Evolutionary conservation across 306 rosid genomes (phyloP).

Genomic region (Boehmeria nivea): DNA sequence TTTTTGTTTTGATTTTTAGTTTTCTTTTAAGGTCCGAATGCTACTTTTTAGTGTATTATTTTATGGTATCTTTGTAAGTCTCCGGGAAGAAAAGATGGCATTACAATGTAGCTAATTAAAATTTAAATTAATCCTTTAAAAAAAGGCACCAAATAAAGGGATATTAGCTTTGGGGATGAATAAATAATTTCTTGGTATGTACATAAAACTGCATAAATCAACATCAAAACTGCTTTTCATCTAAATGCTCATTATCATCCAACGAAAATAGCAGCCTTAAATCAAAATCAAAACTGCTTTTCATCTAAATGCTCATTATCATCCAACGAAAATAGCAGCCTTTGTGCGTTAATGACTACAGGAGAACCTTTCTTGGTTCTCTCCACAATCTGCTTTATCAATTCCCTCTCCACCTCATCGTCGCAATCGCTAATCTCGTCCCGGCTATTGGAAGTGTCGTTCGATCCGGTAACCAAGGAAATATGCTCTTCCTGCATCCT

Average conservation of each 20-base stretch:
- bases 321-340: constrained; percentile 45
- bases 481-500: constrained; percentile 24
- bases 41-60: no score
- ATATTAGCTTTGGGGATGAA: neutral
- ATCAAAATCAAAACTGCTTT: neutral
- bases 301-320: constrained; percentile 30
- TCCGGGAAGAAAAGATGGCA: no score
- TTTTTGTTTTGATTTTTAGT: no score
- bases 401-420: constrained; percentile 55
- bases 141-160: no score
- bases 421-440: constrained; percentile 52
- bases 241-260: constrained; percentile 35
- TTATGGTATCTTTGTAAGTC: no score
- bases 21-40: no score
- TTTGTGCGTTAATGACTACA: constrained; percentile 56
- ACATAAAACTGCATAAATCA: no score
- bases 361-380: constrained; percentile 71
- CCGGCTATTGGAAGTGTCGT: constrained; percentile 18
- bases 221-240: neutral
- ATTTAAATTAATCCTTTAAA: no score
- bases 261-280: no score
- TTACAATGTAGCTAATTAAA: no score
- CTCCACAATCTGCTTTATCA: constrained; percentile 73
- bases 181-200: no score
- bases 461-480: constrained; percentile 23